Evolutionary conservation across 2,329 filamentous ascomycete genomes (phyloP), one percentile per base, ranked within the genome.

Genomic region (Raffaelea ambrosiae): DNA sequence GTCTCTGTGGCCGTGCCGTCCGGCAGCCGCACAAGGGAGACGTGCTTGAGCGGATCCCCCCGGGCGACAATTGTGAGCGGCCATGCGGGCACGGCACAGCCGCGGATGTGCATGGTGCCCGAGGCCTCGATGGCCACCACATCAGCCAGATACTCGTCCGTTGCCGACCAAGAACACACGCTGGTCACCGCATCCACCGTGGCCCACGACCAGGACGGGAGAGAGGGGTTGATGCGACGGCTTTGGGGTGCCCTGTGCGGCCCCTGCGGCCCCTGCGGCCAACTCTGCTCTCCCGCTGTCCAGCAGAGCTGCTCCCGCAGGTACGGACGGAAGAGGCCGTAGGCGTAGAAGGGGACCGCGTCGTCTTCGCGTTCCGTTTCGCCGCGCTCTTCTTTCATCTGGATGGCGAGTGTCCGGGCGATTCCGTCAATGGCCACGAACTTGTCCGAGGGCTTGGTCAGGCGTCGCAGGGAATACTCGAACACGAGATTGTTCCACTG

Each of bases 381-480:
- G 31, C 31, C 9, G 31, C 31, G 16, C 9, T 33, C 31, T 9
- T 33, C 31, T 33, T n/a, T n/a, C n/a, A n/a, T n/a, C n/a, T n/a
- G n/a, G n/a, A n/a, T n/a, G n/a, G n/a, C n/a, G n/a, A n/a, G n/a
- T n/a, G n/a, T n/a, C n/a, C n/a, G 46, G 2, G 46, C 49, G 5
- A 51, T 21, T 5, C 49, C 49, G 40, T 43, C 46, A 20, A 51
- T 40, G n/a, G 49, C 49, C 10, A 51, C 22, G 19, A 51, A 42
- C 43, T 51, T 51, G 49, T 51, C 49, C n/a, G 46, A 46, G 20
- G 38, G 21, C 5, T 40, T 38, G 3, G 49, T 51, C 18, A 51
- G 40, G 36, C 29, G 40, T 4, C 46, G 43, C 23, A 18, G n/a
- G 9, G 49, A 46, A 39, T 51, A 51, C 29, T 43, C 31, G 29